Evolutionary conservation across 139 green algal genomes (phyloP).

Genomic region (Spirogloea muscicola): DNA sequence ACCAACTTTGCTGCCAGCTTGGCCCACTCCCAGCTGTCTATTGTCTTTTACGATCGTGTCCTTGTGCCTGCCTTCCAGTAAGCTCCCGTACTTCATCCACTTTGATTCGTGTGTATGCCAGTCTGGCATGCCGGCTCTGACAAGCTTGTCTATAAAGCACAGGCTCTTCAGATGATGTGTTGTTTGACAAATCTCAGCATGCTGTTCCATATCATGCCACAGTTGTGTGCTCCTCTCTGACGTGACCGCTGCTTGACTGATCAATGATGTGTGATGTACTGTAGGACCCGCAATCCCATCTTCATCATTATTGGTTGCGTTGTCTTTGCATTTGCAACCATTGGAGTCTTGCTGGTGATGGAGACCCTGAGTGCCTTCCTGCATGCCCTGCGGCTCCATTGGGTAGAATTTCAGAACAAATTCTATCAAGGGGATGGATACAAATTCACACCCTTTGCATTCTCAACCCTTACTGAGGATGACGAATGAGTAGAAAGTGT

Average conservation of each 20-base stretch:
- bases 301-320: conserved; percentile 71
- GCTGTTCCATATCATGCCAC: too few relatives aligned
- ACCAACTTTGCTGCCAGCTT: too few relatives aligned
- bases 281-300: conserved; percentile 35
- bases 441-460: conserved; percentile 83
- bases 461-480: conserved; percentile 58
- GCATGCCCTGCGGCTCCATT: conserved; percentile 96
- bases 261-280: too few relatives aligned
- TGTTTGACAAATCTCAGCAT: not conserved
- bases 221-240: too few relatives aligned
- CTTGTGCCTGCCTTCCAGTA: conserved; percentile 72
- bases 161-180: not conserved
- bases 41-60: conserved; percentile 84
- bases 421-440: conserved; percentile 84
- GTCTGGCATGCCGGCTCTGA: too few relatives aligned
- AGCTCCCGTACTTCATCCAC: not conserved
- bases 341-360: conserved; percentile 98
- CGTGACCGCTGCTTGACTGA: too few relatives aligned
- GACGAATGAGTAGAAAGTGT: too few relatives aligned
- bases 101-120: too few relatives aligned
- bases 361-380: conserved; percentile 95
- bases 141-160: conserved; percentile 33
- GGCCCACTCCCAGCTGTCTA: conserved; percentile 89
- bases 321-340: conserved; percentile 81
- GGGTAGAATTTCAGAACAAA: conserved; percentile 70